Percentiles rank a stretch among this genome's conserved stretches.
Evolutionary conservation across 257 asterid genomes (phyloP).

Genomic region (Primulina huaijiensis): DNA sequence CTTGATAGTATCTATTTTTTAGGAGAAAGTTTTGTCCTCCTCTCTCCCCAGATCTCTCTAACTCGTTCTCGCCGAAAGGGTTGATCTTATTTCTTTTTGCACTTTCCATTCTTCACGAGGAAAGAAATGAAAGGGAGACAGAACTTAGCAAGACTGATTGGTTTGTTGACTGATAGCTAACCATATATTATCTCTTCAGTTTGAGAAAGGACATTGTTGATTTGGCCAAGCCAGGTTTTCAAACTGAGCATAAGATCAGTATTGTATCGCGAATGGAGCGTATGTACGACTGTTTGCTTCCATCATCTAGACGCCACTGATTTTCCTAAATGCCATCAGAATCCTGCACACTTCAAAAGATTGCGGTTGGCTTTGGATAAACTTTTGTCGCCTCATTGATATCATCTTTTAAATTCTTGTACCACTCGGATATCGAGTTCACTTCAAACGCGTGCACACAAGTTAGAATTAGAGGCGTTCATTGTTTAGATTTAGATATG

Average conservation of each 20-base stretch:
- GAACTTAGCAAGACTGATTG: not conserved
- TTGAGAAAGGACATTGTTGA: slow-evolving; percentile 78
- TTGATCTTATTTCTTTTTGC: not conserved
- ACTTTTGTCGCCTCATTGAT: not conserved
- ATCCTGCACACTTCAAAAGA: not conserved
- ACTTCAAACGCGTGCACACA: not conserved
- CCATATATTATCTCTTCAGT: slow-evolving; percentile 35
- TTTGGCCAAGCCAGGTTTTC: slow-evolving; percentile 76
- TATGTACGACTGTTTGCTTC: slow-evolving; percentile 84
- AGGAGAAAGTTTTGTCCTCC: not conserved
- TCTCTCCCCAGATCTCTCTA: not conserved
- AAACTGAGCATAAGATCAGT: slow-evolving; percentile 48
- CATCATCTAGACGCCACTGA: slow-evolving; percentile 49
- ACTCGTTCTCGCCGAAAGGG: not conserved
- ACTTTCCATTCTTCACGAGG: not conserved
- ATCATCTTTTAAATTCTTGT: not conserved
- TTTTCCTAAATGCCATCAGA: not conserved
- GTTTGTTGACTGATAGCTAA: slow-evolving; percentile 4
- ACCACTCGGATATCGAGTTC: not conserved
- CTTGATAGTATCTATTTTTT: not conserved
- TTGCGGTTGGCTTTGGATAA: not conserved
- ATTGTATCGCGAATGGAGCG: slow-evolving; percentile 69
- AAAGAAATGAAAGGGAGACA: no score
- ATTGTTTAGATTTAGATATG: not conserved
- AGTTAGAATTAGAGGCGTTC: not conserved